Base-by-base conservation (phyloP, 495 filamentous ascomycete genomes). In the Ascobolus immersus region DNA sequence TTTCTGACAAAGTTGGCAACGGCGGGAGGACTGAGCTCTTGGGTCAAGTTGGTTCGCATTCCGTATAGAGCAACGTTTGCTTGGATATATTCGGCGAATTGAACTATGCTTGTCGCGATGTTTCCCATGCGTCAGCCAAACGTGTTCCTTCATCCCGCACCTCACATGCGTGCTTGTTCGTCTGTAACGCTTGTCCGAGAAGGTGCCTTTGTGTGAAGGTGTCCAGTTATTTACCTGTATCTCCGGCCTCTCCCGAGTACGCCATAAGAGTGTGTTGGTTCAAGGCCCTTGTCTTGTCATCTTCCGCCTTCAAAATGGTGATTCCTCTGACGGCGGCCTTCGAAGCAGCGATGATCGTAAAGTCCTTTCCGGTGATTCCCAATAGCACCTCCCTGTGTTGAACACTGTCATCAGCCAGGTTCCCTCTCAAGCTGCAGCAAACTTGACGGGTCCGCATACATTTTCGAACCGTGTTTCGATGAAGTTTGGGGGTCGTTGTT, bases 61-160 rank as follows among this genome's bases (percentile, higher is more conserved):
- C 76, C 78, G 56, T 99, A 99, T 49, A 99, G 74, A 55, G 84
- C 76, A 47, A 89, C 72, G 51, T 99, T 94, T 42, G 86, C 89
- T 68, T 93, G 81, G 57, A 94, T 81, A 59, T 80, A 94, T 61
- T 99, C 86, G 47, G 86, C 79, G 54, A 99, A 99, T 70, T 99
- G 86, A 32, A 94, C 86, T 90, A 52, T 41, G 28, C 22, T 28
- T 22, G 33, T 29, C 17, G 38, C 28, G 28, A 31, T 15, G 28
- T 17, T 31, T 31, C 15, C 18, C 18, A n/a, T n/a, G n/a, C n/a
- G n/a, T n/a, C n/a, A n/a, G n/a, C n/a, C 15, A 47, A 27, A 15
- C 28, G 26, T 13, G 13, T 37, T 28, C 37, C 30, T 29, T n/a
- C n/a, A n/a, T n/a, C n/a, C n/a, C n/a, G n/a, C n/a, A n/a, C n/a